phyloP scores from a whole-genome alignment of 2,329 filamentous ascomycete genomes.

The Colletotrichum viniferum region DNA sequence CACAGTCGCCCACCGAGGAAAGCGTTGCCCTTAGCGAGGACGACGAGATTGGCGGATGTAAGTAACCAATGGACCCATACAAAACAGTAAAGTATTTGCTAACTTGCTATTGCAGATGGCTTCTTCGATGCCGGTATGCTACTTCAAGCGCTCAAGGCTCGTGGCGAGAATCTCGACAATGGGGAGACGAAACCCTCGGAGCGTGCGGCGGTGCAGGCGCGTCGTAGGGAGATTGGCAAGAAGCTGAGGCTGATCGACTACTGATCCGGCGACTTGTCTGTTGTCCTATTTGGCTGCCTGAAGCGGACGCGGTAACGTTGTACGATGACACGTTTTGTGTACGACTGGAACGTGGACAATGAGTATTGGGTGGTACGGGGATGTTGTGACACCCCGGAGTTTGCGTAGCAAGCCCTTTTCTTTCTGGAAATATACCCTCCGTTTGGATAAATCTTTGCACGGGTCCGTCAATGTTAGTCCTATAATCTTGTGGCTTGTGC shows the following conservation, averaged over 20 bases:
- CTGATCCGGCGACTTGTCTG: conserved; percentile 32
- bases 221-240: conserved; percentile 74
- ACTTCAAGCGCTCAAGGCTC: conserved; percentile 81
- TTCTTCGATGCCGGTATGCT: conserved; percentile 99
- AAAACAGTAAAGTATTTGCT: conserved; percentile 26
- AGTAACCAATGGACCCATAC: conserved; percentile 44
- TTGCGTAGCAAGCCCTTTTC: background rate
- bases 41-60: conserved; percentile 92
- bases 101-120: conserved; percentile 67
- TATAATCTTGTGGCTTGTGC: background rate
- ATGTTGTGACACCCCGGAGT: background rate
- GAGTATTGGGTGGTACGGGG: background rate
- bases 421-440: conserved; percentile 6
- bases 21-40: conserved; percentile 78
- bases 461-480: background rate
- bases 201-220: conserved; percentile 61
- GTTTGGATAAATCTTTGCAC: background rate
- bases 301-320: background rate
- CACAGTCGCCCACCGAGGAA: conserved; percentile 69
- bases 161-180: conserved; percentile 58
- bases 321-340: background rate
- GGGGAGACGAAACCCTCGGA: conserved; percentile 61
- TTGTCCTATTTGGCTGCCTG: too few relatives aligned
- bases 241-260: conserved; percentile 75
- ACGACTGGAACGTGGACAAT: background rate